Conservation (phyloP, 2,329 filamentous ascomycete species). For the Gaeumannomyces sp. region DNA sequence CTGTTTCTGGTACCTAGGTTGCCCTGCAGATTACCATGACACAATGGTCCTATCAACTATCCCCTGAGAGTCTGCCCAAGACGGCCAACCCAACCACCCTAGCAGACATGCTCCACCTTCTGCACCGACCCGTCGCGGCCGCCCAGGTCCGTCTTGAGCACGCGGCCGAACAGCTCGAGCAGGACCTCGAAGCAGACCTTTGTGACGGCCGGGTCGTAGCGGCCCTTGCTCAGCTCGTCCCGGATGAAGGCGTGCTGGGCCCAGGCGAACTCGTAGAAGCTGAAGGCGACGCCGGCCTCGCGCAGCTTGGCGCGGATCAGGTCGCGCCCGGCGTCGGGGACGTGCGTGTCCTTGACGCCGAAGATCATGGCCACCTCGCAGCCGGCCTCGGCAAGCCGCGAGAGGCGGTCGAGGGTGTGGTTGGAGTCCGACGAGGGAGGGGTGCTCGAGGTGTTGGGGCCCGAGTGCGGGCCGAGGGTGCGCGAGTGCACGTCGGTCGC, state of each 20-base stretch:
- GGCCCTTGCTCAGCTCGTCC: slow-evolving; percentile 87
- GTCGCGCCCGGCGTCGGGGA: slow-evolving; percentile 75
- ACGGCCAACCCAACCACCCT: slow-evolving; percentile 12
- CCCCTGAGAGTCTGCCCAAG: no score
- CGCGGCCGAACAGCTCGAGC: slow-evolving; percentile 75
- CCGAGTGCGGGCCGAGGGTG: slow-evolving; percentile 58
- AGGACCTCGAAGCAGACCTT: slow-evolving; percentile 90
- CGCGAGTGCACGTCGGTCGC: slow-evolving; percentile 83
- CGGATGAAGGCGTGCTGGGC: slow-evolving; percentile 93
- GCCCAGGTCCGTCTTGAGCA: slow-evolving; percentile 73
- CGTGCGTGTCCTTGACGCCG: slow-evolving; percentile 84
- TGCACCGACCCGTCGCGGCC: slow-evolving; percentile 53
- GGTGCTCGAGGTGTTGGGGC: slow-evolving; percentile 39
- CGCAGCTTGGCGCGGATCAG: slow-evolving; percentile 77
- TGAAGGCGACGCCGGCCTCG: slow-evolving; percentile 66
- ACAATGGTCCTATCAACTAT: no score
- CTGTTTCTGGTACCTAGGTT: no score
- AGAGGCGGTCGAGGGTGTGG: slow-evolving; percentile 49
- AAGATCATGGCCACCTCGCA: slow-evolving; percentile 81
- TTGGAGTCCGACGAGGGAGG: slow-evolving; percentile 30
- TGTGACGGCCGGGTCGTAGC: slow-evolving; percentile 81
- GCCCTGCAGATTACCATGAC: no score
- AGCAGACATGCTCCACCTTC: slow-evolving; percentile 70
- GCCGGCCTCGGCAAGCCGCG: slow-evolving; percentile 55
- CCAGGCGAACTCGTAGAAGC: slow-evolving; percentile 87